Evolutionary conservation across 2,329 filamentous ascomycete species (phyloP), one percentile per base, ranked within the genome.

Genomic region (Fusarium sp.): DNA sequence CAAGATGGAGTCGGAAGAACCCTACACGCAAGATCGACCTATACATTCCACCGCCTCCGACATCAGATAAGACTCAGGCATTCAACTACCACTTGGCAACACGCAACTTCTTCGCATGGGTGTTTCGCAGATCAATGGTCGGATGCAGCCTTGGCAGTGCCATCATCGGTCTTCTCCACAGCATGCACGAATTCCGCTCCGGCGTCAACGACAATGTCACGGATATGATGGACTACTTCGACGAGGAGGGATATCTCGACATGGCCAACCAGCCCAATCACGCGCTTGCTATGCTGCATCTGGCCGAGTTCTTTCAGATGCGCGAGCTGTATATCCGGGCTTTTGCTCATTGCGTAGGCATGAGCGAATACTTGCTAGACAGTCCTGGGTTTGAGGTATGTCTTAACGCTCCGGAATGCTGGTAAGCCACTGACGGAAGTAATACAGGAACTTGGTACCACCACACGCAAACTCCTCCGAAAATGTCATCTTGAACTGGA

Each of bases 331-430:
- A 92, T 82, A 84, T 89, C 13, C 86, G 92, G 72, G 89, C 92
- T 0, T 93, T 94, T 77, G 84, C 87, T 15, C 92, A 96, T 73
- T 93, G 92, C 73, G 90, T 91, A 35, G 92, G 92, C 43, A 94
- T 95, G 92, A 86, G 85, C 62, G 87, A 91, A 20, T 81, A 81
- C 25, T 65, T 94, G 7, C 80, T 82, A 40, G 73, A 78, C 7
- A 86, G 84, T 67, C 75, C 83, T 2, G 91, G 92, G 65, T 92
- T 88, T 63, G 80, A 85, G 75, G 89, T 90, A 80, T 70, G 85
- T 78, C 17, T 33, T 51, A 51, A 25, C 25, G 17, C 23, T 14
- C 13, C 30, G 48, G 57, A 41, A 51, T 44, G 41, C 62, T 53
- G 32, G 49, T 7, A 63, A 47, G n/a, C 47, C 55, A 55, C 74